Evolutionary conservation across 2,329 filamentous ascomycete genomes (phyloP), one percentile per base, ranked within the genome.

Genomic region (Myrmaecium sp.): DNA sequence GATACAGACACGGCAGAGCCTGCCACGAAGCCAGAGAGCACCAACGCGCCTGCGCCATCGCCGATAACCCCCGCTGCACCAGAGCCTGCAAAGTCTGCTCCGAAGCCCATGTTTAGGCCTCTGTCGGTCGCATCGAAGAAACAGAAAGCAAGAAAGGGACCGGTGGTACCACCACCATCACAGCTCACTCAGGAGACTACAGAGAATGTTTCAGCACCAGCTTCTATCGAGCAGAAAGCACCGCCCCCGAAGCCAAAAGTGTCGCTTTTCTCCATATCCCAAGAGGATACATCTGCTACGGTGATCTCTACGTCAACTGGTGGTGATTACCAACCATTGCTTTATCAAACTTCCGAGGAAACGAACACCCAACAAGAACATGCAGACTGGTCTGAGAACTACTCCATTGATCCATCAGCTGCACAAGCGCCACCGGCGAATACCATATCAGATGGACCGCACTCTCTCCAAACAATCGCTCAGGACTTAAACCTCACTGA

Each of bases 71-170:
- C 10, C 5, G n/a, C 21, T 17, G 64, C 64, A 21, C 14, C 62
- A 69, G 40, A 69, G 70, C 41, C 52, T 64, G 14, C 64, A 64
- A 75, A 79, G 52, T 52, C 78, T 9, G 66, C 74, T 2, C 79
- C 78, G 12, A 89, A 84, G 39, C 70, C 82, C 8, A 69, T 82
- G 69, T 94, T 95, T 51, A 78, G 74, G 45, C 86, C 86, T 3
- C 58, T 94, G 19, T 93, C 84, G 1, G 83, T 94, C 9, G 69
- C 74, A 66, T 80, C 33, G 81, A 76, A 35, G 64, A 72, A 16
- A 68, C 66, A 35, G 82, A 78, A 54, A 81, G 75, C 55, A 74
- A 66, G 41, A 50, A 46, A 16, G 25, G 25, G 9, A 22, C 25
- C 13, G 11, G 60, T 30, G 47, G 9, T 8, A 13, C 21, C 6